Base-by-base conservation (phyloP, 805 yeast species). In the Clavispora fructus region DNA sequence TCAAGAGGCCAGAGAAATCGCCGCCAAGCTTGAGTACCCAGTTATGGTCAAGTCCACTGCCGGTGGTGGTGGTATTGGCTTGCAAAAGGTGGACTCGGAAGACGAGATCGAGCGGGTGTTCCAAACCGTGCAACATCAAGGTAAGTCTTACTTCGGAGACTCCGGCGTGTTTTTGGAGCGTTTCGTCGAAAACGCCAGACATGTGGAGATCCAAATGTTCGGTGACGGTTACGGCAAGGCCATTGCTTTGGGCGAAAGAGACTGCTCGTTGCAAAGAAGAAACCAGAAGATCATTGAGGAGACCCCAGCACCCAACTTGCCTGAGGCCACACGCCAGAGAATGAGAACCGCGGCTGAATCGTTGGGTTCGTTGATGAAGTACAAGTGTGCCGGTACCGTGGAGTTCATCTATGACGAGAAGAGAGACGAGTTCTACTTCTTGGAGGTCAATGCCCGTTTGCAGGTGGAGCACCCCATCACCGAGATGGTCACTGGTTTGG, bases 31-130 rank as follows among this genome's bases (percentile, higher is more conserved):
- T 42, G 86, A 78, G 47, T 94, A 88, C 58, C 98, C 98, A 27
- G 80, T 92, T 30, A 92, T 92, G 98, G 87, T 94, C 42, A 92
- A 92, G 68, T 86, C 96, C 25, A 94, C 99, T 50, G 98, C 98
- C 25, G 99, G 99, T 63, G 99, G 99, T 61, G 99, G 99, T 67
- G 99, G 99, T 69, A 92, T 92, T 60, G 99, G 99, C 53, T 73
- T 92, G 56, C 97, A 92, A 66, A 87, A 90, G 62, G 97, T 91
- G 48, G 96, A 91, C 59, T 76, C 82, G 31, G 87, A 79, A 55
- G 81, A 65, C 16, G 97, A 94, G 49, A 82, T 94, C 52, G 87
- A 82, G 68, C 71, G 85, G 51, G 95, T 91, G 12, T 92, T 89
- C 67, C 86, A 80, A 59, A 84, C 96, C 9, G 98, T 94, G 39